Evolutionary conservation across 1,284 basidiomycete species (phyloP).

Genomic region (Singerocomus rubriflavus): DNA sequence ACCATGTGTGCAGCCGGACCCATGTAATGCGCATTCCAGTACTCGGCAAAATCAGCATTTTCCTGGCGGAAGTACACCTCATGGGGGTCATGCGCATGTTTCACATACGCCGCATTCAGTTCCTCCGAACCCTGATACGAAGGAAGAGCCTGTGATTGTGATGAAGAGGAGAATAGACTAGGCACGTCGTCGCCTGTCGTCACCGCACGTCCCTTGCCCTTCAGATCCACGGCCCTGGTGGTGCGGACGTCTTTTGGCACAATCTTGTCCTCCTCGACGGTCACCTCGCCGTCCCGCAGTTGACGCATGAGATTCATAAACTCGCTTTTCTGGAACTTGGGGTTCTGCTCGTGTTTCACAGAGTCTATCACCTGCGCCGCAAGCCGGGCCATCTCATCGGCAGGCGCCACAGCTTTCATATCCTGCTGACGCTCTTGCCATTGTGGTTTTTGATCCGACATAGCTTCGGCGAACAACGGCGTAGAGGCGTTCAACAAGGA

Average conservation of each 20-base stretch:
- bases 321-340: slow-evolving; percentile 86
- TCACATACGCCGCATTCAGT: slow-evolving; percentile 19
- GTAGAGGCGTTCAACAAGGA: slow-evolving; percentile 24
- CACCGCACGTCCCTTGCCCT: slow-evolving; percentile 65
- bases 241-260: slow-evolving; percentile 48
- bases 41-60: slow-evolving; percentile 62
- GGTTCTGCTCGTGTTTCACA: slow-evolving; percentile 68
- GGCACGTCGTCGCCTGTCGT: slow-evolving; percentile 2
- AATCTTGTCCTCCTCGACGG: slow-evolving; percentile 80
- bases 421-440: slow-evolving; percentile 18
- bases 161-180: slow-evolving; percentile 1
- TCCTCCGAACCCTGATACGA: slow-evolving; percentile 21
- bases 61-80: slow-evolving; percentile 72
- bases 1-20: slow-evolving; percentile 12
- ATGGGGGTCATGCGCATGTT: slow-evolving; percentile 47
- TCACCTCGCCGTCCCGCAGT: slow-evolving; percentile 79
- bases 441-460: slow-evolving; percentile 12
- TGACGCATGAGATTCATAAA: slow-evolving; percentile 89
- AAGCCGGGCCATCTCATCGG: slow-evolving; percentile 72
- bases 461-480: background rate
- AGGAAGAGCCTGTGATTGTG: slow-evolving; percentile 9
- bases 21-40: slow-evolving; percentile 45
- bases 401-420: slow-evolving; percentile 22
- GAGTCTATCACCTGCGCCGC: slow-evolving; percentile 71
- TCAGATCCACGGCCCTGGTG: slow-evolving; percentile 41